Percentiles rank a stretch among this genome's conserved stretches.
phyloP scores from a whole-genome alignment of 257 asterid genomes.

The Ilex asprella region DNA sequence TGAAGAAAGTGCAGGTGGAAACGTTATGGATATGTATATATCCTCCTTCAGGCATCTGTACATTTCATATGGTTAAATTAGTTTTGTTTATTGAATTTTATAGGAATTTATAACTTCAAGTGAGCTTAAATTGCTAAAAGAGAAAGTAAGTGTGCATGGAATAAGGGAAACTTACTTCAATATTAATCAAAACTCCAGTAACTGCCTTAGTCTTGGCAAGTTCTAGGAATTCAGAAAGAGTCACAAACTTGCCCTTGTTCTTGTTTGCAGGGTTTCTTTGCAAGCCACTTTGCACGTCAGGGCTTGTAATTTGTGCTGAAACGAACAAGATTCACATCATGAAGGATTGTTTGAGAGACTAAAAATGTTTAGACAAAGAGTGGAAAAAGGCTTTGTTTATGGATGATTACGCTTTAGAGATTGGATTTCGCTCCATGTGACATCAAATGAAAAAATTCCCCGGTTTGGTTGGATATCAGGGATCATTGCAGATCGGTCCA shows the following conservation, averaged over 20 bases:
- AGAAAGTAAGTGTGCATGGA: neutral
- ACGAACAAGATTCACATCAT: neutral
- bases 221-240: slow-evolving; percentile 59
- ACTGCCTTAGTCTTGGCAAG: slow-evolving; percentile 51
- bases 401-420: slow-evolving; percentile 50
- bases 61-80: too few relatives aligned
- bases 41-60: neutral
- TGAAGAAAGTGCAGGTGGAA: neutral
- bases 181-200: slow-evolving; percentile 44
- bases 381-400: neutral
- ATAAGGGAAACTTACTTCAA: slow-evolving; percentile 26
- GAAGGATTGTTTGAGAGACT: neutral
- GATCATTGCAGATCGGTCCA: slow-evolving; percentile 28
- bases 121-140: neutral
- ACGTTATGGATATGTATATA: neutral
- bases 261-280: slow-evolving; percentile 58
- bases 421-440: slow-evolving; percentile 24
- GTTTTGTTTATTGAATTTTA: neutral
- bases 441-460: neutral
- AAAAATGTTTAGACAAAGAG: slow-evolving; percentile 1
- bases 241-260: slow-evolving; percentile 65
- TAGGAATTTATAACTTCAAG: neutral
- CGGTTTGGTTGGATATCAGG: neutral
- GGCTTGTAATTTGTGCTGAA: slow-evolving; percentile 60
- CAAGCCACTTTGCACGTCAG: slow-evolving; percentile 21